Conservation (phyloP, 2,329 filamentous ascomycete genomes). For the Ophiostoma ulmi region DNA sequence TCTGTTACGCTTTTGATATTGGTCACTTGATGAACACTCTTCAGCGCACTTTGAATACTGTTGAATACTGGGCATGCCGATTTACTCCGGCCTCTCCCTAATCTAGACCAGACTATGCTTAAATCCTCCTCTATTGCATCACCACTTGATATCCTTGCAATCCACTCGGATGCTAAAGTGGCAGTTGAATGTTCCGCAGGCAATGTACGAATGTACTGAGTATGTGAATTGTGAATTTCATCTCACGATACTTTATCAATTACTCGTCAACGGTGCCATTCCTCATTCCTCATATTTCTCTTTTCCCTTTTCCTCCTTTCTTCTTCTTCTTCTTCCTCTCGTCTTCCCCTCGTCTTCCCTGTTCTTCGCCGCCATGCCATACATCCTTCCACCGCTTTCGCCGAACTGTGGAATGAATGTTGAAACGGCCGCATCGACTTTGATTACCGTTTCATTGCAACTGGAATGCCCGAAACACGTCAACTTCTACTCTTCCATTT, state of each 20-base stretch:
- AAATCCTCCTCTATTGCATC: not conserved
- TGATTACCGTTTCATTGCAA: not conserved
- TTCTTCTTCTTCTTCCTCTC: not conserved
- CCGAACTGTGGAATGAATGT: not conserved
- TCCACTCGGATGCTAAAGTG: conserved; percentile 1
- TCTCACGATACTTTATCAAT: too few species aligned
- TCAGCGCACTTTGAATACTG: too few species aligned
- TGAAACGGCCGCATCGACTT: not conserved
- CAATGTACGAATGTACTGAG: not conserved
- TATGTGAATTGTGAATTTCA: not conserved
- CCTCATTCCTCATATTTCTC: not conserved
- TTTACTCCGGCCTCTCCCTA: not conserved
- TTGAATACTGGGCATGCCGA: not conserved
- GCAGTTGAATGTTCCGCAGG: not conserved
- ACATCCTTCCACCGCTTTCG: not conserved
- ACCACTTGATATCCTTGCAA: not conserved
- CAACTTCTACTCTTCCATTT: not conserved
- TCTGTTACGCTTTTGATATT: not conserved
- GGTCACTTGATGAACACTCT: too few species aligned
- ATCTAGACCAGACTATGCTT: too few species aligned
- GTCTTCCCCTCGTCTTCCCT: not conserved
- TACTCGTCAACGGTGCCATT: not conserved
- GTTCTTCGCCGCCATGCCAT: not conserved
- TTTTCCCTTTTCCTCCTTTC: not conserved
- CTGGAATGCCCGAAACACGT: not conserved